Percentiles rank a stretch among this genome's conserved stretches.
phyloP scores from a whole-genome alignment of 768 basidiomycete genomes.

The Phlegmacium glaucopus region DNA sequence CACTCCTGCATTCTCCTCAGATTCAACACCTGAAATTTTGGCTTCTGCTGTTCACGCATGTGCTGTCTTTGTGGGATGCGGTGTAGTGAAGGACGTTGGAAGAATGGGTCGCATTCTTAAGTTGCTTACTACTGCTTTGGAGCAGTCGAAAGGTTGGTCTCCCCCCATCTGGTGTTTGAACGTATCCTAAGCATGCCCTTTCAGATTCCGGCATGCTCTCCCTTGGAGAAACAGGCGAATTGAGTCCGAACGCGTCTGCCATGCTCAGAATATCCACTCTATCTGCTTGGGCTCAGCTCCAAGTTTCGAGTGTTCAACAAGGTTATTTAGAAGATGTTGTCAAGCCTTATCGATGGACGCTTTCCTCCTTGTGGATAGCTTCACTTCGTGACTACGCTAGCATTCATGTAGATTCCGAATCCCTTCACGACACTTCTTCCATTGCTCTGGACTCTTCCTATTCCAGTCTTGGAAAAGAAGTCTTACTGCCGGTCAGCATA shows the following conservation, averaged over 20 bases:
- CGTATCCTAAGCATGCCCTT: neutral
- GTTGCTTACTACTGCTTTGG: constrained; percentile 80
- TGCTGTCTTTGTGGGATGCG: constrained; percentile 93
- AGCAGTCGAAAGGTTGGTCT: constrained; percentile 79
- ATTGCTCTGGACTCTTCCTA: constrained; percentile 79
- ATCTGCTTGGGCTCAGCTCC: constrained; percentile 93
- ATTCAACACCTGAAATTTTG: constrained; percentile 93
- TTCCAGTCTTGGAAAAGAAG: constrained; percentile 86
- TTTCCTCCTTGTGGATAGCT: constrained; percentile 86
- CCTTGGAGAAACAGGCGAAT: constrained; percentile 80
- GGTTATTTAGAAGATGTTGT: constrained; percentile 78
- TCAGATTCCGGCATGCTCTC: constrained; percentile 80
- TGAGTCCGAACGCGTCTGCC: constrained; percentile 91
- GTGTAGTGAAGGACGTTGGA: constrained; percentile 84
- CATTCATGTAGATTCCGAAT: constrained; percentile 86
- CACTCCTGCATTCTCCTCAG: constrained; percentile 93
- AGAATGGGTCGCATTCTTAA: constrained; percentile 95
- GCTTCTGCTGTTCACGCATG: constrained; percentile 92
- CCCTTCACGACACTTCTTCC: constrained; percentile 70
- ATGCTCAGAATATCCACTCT: constrained; percentile 92
- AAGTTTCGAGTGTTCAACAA: constrained; percentile 73
- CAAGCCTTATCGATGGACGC: constrained; percentile 68
- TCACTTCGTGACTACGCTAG: constrained; percentile 90
- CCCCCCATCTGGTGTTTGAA: neutral
- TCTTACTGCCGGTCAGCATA: constrained; percentile 77